phyloP scores from a whole-genome alignment of 108 stramenopile species.

The Cylindrotheca closterium region DNA sequence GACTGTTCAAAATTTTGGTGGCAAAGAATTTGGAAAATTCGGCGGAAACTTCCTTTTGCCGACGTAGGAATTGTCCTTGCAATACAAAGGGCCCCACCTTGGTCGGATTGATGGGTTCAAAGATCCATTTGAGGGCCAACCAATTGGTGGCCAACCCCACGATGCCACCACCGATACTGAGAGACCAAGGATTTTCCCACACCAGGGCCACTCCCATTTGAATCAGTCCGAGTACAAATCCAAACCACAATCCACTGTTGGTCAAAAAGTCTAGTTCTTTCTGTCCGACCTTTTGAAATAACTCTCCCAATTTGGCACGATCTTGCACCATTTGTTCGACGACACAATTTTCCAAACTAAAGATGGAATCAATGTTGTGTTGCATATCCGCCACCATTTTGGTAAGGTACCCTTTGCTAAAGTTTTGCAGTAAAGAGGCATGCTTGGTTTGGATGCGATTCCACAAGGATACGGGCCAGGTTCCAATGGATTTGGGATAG shows the following conservation, averaged over 20 bases:
- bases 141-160: constrained; percentile 93
- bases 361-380: constrained; percentile 64
- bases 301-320: constrained; percentile 63
- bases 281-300: constrained; percentile 80
- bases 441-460: background rate
- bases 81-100: constrained; percentile 87
- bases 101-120: constrained; percentile 91
- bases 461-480: constrained; percentile 25
- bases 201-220: constrained; percentile 94
- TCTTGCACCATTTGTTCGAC: constrained; percentile 87
- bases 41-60: constrained; percentile 84
- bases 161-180: constrained; percentile 86
- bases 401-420: constrained; percentile 32
- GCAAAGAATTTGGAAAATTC: constrained; percentile 88
- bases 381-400: constrained; percentile 68
- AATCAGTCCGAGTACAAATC: constrained; percentile 87
- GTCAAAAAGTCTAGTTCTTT: constrained; percentile 84
- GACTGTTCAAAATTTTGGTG: constrained; percentile 69
- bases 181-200: constrained; percentile 92
- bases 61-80: constrained; percentile 90
- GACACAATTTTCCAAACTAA: constrained; percentile 80
- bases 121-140: constrained; percentile 93
- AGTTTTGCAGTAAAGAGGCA: background rate
- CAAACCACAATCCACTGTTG: constrained; percentile 92
- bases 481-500: constrained; percentile 23